Conservation (phyloP, 78 protist genomes). For the Protostelium mycophagum region DNA sequence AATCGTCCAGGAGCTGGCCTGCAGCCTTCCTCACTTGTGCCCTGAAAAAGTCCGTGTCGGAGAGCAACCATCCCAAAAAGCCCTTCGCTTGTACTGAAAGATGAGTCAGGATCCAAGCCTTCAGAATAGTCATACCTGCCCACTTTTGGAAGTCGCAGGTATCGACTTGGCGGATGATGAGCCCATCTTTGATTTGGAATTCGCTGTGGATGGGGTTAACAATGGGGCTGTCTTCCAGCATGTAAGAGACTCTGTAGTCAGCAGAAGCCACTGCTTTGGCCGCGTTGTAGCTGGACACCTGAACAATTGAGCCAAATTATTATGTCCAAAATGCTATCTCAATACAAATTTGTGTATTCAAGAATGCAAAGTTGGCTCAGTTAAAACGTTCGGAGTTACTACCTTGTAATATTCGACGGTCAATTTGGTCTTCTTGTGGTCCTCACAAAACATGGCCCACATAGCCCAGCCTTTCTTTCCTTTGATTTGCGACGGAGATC, state of each 20-base stretch:
- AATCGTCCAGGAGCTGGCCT: background rate
- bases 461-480: background rate
- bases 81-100: background rate
- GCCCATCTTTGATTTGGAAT: background rate
- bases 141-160: background rate
- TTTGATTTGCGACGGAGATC: too few relatives aligned
- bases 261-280: background rate
- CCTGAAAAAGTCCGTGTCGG: background rate
- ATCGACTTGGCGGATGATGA: background rate
- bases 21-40: background rate
- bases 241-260: background rate
- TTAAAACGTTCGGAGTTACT: too few relatives aligned
- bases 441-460: background rate
- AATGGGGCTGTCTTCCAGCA: background rate
- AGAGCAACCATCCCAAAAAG: background rate
- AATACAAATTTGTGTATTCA: too few relatives aligned
- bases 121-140: background rate
- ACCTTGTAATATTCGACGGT: background rate
- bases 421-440: background rate
- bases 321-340: too few relatives aligned
- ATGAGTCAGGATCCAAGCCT: background rate
- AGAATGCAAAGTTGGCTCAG: too few relatives aligned
- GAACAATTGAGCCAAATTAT: background rate
- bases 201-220: background rate
- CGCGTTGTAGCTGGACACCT: background rate